phyloP scores from a whole-genome alignment of 2,329 filamentous ascomycete species.

The Phaeomoniella chlamydospora region DNA sequence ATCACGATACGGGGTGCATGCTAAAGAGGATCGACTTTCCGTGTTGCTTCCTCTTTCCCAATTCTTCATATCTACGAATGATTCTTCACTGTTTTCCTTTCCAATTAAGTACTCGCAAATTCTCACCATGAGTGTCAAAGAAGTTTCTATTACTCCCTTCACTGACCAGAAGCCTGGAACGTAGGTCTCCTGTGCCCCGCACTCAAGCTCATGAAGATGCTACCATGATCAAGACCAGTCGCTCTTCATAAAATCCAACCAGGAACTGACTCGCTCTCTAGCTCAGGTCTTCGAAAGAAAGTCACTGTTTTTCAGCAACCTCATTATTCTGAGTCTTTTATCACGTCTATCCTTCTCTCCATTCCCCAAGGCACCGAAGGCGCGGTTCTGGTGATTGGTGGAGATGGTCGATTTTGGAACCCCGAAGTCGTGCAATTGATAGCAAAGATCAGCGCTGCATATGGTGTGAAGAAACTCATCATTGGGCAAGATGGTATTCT shows the following conservation, averaged over 20 bases:
- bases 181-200: constrained; percentile 44
- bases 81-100: background rate
- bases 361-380: constrained; percentile 88
- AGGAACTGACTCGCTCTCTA: constrained; percentile 25
- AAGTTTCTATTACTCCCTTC: constrained; percentile 72
- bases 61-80: too few species aligned
- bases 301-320: constrained; percentile 92
- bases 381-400: constrained; percentile 87
- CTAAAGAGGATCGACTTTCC: too few species aligned
- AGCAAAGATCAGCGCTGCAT: constrained; percentile 90
- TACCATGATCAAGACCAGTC: too few species aligned
- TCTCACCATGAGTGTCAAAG: constrained; percentile 56
- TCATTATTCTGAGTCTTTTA: constrained; percentile 92
- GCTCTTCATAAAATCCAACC: constrained; percentile 4
- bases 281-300: constrained; percentile 97
- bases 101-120: background rate
- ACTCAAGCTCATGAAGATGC: constrained; percentile 3
- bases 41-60: too few species aligned
- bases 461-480: constrained; percentile 96
- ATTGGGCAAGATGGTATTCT: constrained; percentile 94
- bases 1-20: too few species aligned
- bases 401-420: constrained; percentile 95
- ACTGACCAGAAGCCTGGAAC: constrained; percentile 97
- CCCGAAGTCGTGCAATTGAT: constrained; percentile 93
- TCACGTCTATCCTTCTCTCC: constrained; percentile 84